A percentile compares a stretch with the other conserved stretches of the same genome.
These are phyloP conservation scores for Monilinia aucupariae DNA, from an alignment of 2,329 filamentous ascomycete genomes.

Conservation along the genomic window DNA sequence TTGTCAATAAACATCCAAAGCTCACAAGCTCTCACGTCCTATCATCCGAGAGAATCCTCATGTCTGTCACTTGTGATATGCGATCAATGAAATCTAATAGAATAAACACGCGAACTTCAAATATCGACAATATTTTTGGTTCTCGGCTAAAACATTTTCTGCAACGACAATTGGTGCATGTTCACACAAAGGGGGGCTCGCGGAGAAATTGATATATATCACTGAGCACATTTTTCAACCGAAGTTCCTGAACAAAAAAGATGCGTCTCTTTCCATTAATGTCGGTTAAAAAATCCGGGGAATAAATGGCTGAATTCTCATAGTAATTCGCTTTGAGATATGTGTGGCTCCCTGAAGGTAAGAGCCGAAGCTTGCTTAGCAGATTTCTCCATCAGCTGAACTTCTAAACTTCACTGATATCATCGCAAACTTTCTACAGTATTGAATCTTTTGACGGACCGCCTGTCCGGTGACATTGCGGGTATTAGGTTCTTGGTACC, in stretches of 20 bases:
- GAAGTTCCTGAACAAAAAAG: neutral
- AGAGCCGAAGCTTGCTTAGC: neutral
- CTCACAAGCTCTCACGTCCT: neutral
- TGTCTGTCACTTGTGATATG: neutral
- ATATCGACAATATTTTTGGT: neutral
- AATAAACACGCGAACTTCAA: neutral
- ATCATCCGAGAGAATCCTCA: too few species aligned
- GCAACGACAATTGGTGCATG: neutral
- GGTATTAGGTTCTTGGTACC: slow-evolving; percentile 7
- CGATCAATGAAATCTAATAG: neutral
- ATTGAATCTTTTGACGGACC: neutral
- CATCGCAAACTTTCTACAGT: neutral
- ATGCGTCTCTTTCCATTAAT: slow-evolving; percentile 6
- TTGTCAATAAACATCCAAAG: neutral
- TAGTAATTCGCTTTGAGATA: neutral
- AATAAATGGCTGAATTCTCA: neutral
- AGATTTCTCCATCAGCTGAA: neutral
- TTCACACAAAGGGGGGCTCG: neutral
- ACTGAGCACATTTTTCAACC: neutral
- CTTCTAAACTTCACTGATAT: neutral
- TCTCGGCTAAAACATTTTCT: slow-evolving; percentile 3
- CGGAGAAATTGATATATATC: slow-evolving; percentile 2
- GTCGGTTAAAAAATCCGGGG: neutral
- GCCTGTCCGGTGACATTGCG: neutral
- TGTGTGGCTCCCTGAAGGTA: neutral